These are phyloP conservation scores for Chlorella sp. DNA, from an alignment of 139 green algal species.

Conservation along the genomic window DNA sequence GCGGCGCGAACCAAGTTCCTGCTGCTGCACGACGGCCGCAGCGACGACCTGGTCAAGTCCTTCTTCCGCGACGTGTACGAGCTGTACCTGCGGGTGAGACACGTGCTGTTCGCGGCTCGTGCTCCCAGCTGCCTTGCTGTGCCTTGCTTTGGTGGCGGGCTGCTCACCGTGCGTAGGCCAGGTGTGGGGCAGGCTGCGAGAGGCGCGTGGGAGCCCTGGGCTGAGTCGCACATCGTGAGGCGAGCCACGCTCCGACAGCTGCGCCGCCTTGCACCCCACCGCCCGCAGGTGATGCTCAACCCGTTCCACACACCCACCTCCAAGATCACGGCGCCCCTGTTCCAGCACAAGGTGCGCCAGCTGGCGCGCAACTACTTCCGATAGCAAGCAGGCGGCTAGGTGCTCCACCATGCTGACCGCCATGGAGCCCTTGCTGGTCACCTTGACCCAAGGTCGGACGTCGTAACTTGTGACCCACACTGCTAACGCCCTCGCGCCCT, in stretches of 20 bases:
- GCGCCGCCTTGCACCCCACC: slow-evolving; percentile 35
- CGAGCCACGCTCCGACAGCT: not conserved
- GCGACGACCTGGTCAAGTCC: slow-evolving; percentile 81
- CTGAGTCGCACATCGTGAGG: too few species aligned
- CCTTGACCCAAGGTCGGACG: too few species aligned
- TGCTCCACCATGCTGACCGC: too few species aligned
- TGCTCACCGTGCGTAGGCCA: too few species aligned
- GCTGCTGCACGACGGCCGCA: slow-evolving; percentile 83
- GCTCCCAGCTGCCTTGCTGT: too few species aligned
- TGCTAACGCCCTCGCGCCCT: too few species aligned
- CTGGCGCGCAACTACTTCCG: slow-evolving; percentile 49
- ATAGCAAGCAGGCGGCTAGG: not conserved
- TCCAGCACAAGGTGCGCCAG: slow-evolving; percentile 78
- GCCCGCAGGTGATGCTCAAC: slow-evolving; percentile 79
- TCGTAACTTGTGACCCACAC: too few species aligned
- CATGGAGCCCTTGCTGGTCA: too few species aligned
- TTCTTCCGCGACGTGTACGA: slow-evolving; percentile 97
- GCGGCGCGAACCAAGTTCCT: slow-evolving; percentile 84
- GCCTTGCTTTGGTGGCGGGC: too few species aligned
- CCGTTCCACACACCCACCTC: slow-evolving; percentile 79
- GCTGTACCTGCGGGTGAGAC: slow-evolving; percentile 72
- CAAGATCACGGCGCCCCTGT: slow-evolving; percentile 73
- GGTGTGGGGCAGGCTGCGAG: too few species aligned
- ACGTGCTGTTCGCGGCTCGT: too few species aligned
- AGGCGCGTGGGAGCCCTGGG: too few species aligned